Conservation (phyloP, 176 grass and related monocot species). For the Canna indica region DNA sequence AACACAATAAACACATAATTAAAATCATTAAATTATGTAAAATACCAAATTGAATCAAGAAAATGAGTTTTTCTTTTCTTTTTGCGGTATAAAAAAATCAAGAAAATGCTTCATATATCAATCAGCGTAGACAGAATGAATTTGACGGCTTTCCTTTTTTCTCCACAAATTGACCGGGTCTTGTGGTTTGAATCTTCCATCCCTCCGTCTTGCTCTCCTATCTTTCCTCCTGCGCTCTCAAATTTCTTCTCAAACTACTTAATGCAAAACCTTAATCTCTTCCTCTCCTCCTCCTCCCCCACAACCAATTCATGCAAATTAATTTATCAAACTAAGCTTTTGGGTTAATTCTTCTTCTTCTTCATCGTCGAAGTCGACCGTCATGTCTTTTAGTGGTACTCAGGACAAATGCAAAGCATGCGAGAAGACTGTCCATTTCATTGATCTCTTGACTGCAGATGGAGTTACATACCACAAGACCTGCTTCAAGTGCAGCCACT, state of each 20-base stretch:
- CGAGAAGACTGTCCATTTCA: conserved; percentile 95
- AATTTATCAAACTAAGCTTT: too few species aligned
- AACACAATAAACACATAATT: too few species aligned
- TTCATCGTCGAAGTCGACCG: not conserved
- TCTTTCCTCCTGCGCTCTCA: conserved; percentile 43
- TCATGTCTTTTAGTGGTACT: conserved; percentile 95
- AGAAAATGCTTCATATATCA: too few species aligned
- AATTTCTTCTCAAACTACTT: conserved; percentile 3
- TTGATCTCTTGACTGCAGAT: conserved; percentile 77
- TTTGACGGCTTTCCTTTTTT: not conserved
- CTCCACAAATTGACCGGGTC: conserved; percentile 33
- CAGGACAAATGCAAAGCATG: conserved; percentile 90
- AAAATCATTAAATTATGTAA: too few species aligned
- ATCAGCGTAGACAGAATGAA: too few species aligned
- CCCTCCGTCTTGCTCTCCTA: conserved; percentile 22
- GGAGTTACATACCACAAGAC: conserved; percentile 12
- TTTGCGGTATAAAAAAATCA: too few species aligned
- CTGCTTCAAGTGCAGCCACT: conserved; percentile 20
- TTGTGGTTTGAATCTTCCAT: conserved; percentile 34
- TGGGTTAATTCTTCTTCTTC: not conserved
- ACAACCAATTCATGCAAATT: too few species aligned
- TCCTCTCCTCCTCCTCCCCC: not conserved
- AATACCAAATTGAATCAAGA: too few species aligned
- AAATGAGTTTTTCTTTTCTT: too few species aligned
- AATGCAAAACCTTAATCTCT: not conserved